Evolutionary conservation across 306 rosid genomes (phyloP), one percentile per base, ranked within the genome.

Genomic region (Rosa lucieae): DNA sequence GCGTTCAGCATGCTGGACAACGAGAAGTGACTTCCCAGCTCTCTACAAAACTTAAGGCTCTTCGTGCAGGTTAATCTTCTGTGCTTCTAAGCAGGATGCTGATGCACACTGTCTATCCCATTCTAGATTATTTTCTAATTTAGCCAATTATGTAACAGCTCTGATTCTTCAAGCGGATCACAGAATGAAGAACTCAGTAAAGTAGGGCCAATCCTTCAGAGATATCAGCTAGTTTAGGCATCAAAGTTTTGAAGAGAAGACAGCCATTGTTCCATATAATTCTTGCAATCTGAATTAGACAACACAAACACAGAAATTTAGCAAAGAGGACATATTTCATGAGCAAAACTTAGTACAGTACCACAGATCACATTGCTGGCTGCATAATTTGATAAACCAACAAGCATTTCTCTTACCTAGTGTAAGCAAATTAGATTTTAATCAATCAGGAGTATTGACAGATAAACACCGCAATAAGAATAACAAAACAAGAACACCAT

Each of bases 271-370:
- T 89, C 90, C 86, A 94, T 69, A 77, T 87, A 86, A 66, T 84
- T 89, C 86, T 85, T 87, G 83, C 93, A 81, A 61, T 85, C 98
- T 92, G 94, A 90, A 84, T n/a, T 53, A 73, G 77, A 77, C 81
- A 86, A 85, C 12, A 67, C 74, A 47, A 61, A 66, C 46, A 65
- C 61, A 63, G 65, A 74, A 59, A 80, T 11, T 84, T 35, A 82
- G 85, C 53, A 71, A 8, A 14, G 51, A 74, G 72, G 56, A 72
- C 69, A 32, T n/a, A 46, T 82, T 69, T 18, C 67, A 56, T 40
- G 21, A 65, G 14, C 68, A 23, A 5, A 74, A 75, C 26, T 59
- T 43, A 26, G 7, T n/a, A 74, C 23, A 37, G 71, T 39, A 35
- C 37, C 44, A 39, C 3, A 73, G 4, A 56, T 32, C 20, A 53